phyloP scores from a whole-genome alignment of 495 filamentous ascomycete species.

The Immersiella caudata region DNA sequence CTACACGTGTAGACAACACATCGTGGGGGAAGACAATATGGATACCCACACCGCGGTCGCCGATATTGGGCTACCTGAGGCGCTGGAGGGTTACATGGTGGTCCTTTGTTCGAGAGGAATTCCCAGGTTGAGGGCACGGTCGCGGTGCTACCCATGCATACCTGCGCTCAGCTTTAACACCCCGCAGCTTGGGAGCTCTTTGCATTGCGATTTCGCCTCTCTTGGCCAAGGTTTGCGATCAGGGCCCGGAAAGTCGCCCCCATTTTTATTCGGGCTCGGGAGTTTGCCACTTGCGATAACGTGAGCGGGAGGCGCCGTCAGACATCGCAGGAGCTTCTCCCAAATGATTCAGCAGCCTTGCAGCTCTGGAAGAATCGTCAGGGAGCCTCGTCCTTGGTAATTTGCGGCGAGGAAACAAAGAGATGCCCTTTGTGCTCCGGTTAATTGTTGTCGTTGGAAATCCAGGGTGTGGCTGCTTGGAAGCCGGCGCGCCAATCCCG shows the following conservation, averaged over 20 bases:
- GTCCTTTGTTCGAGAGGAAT: constrained; percentile 11
- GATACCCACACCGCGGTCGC: background rate
- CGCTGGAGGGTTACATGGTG: constrained; percentile 12
- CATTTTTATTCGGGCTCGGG: constrained; percentile 7
- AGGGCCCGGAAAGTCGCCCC: background rate
- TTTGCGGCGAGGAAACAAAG: background rate
- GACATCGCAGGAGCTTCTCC: background rate
- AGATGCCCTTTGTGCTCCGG: background rate
- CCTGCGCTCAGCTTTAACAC: background rate
- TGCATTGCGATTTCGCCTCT: constrained; percentile 22
- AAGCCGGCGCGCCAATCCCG: constrained; percentile 10
- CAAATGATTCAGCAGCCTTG: background rate
- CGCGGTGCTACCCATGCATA: background rate
- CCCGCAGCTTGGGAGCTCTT: constrained; percentile 11
- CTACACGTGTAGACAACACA: constrained; percentile 6
- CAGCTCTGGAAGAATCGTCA: background rate
- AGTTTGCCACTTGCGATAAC: background rate
- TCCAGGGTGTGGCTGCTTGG: constrained; percentile 5
- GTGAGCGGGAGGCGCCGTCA: background rate
- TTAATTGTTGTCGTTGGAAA: constrained; percentile 12
- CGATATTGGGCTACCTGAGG: background rate
- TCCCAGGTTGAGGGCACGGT: background rate
- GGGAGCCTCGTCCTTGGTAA: background rate
- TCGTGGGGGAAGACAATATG: constrained; percentile 10
- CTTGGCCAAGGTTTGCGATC: constrained; percentile 6